These are phyloP conservation scores for Trichophyton benhamiae DNA, from an alignment of 2,329 filamentous ascomycete species.

Conservation along the genomic window DNA sequence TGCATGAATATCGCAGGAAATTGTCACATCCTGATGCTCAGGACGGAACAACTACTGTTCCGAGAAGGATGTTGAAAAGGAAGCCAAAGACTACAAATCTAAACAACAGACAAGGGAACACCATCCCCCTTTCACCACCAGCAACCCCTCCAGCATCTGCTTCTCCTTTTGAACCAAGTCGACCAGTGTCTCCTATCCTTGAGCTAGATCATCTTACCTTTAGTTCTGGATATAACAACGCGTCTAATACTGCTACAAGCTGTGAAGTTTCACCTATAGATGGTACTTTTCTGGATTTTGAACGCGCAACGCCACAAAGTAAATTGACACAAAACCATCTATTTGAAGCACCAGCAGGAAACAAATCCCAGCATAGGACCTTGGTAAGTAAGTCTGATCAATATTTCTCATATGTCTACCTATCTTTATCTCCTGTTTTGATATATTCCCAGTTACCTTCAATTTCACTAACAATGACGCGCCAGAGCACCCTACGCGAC, in stretches of 20 bases:
- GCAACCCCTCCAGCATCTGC: conserved; percentile 6
- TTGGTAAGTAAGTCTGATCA: conserved; percentile 13
- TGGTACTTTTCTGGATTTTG: neutral
- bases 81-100: conserved; percentile 15
- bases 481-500: conserved; percentile 12
- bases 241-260: neutral
- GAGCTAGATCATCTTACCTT: neutral
- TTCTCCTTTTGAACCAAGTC: neutral
- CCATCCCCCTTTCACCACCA: conserved; percentile 12
- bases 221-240: neutral
- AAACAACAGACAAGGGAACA: conserved; percentile 6
- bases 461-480: conserved; percentile 10
- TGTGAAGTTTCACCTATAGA: neutral
- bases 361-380: neutral
- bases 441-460: neutral
- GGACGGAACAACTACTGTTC: neutral
- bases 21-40: conserved; percentile 10
- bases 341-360: neutral
- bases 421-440: neutral
- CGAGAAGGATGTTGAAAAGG: conserved; percentile 12
- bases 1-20: conserved; percentile 15
- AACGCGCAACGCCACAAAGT: neutral
- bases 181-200: neutral
- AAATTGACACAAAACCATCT: neutral
- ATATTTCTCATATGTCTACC: neutral